These are phyloP conservation scores for Fusarium algeriense DNA, from an alignment of 2,329 filamentous ascomycete species.

Conservation along the genomic window DNA sequence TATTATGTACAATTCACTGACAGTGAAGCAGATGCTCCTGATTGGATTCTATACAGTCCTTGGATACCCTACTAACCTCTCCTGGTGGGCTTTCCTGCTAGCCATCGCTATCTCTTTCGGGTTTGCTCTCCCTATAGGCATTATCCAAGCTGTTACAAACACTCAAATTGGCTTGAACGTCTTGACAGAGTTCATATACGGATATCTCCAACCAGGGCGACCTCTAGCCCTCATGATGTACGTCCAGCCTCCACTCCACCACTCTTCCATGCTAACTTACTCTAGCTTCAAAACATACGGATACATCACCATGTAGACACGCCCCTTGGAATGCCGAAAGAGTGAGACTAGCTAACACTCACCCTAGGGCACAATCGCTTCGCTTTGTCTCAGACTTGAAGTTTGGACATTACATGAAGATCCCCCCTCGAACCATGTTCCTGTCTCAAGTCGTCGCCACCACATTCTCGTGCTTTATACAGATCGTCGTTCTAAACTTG, in stretches of 20 bases:
- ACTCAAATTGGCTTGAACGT: slow-evolving; percentile 81
- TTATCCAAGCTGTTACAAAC: slow-evolving; percentile 77
- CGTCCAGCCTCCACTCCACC: slow-evolving; percentile 27
- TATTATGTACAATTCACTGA: slow-evolving; percentile 20
- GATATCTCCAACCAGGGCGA: slow-evolving; percentile 79
- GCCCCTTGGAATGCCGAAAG: background rate
- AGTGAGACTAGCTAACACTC: slow-evolving; percentile 12
- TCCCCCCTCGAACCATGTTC: slow-evolving; percentile 75
- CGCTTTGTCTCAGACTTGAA: slow-evolving; percentile 76
- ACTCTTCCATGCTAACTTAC: background rate
- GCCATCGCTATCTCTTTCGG: slow-evolving; percentile 72
- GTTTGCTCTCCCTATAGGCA: slow-evolving; percentile 76
- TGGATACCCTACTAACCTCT: slow-evolving; percentile 74
- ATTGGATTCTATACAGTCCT: slow-evolving; percentile 68
- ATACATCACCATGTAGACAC: slow-evolving; percentile 67
- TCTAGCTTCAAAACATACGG: slow-evolving; percentile 72
- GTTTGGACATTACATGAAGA: slow-evolving; percentile 80
- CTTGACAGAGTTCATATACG: slow-evolving; percentile 79
- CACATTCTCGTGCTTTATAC: slow-evolving; percentile 74
- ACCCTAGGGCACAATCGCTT: slow-evolving; percentile 66
- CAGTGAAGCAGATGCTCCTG: slow-evolving; percentile 59
- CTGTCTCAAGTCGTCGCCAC: slow-evolving; percentile 74
- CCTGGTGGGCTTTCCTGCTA: slow-evolving; percentile 79
- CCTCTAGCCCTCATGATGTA: slow-evolving; percentile 81
- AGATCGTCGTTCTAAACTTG: slow-evolving; percentile 73